These are phyloP conservation scores for Spizellomyces punctatus DNA, from an alignment of 192 early-diverging fungal genomes.

Conservation along the genomic window DNA sequence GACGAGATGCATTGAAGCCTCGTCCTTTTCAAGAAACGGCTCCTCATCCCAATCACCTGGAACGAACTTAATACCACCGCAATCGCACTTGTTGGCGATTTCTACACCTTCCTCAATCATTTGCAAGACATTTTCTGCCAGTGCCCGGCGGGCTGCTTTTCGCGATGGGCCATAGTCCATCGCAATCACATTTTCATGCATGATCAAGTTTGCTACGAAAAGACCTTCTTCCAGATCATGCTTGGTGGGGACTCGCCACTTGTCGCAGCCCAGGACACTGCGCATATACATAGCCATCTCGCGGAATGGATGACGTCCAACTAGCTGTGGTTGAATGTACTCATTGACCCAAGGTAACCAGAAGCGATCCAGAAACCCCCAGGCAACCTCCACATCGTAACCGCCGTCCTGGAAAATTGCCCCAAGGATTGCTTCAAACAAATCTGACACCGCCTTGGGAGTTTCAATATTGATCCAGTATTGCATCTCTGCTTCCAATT, in stretches of 20 bases:
- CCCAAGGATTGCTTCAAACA: slow-evolving; percentile 87
- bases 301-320: slow-evolving; percentile 34
- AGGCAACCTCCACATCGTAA: slow-evolving; percentile 59
- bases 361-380: slow-evolving; percentile 28
- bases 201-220: slow-evolving; percentile 18
- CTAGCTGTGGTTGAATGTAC: slow-evolving; percentile 28
- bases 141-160: slow-evolving; percentile 19
- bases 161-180: slow-evolving; percentile 1
- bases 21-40: slow-evolving; percentile 18
- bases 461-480: slow-evolving; percentile 74
- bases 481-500: slow-evolving; percentile 23
- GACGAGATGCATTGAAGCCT: slow-evolving; percentile 3
- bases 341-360: slow-evolving; percentile 36
- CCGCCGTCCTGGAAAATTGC: slow-evolving; percentile 84
- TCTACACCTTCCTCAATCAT: slow-evolving; percentile 9
- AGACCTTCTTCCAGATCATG: slow-evolving; percentile 1
- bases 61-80: background rate
- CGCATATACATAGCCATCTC: slow-evolving; percentile 23
- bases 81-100: slow-evolving; percentile 5
- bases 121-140: slow-evolving; percentile 25
- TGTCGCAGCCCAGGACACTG: slow-evolving; percentile 17
- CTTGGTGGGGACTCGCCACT: slow-evolving; percentile 21
- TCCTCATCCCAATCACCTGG: background rate
- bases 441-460: slow-evolving; percentile 88
- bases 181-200: slow-evolving; percentile 18